Evolutionary conservation across 768 basidiomycete genomes (phyloP).

Genomic region (Termitomyces eurrhizus): DNA sequence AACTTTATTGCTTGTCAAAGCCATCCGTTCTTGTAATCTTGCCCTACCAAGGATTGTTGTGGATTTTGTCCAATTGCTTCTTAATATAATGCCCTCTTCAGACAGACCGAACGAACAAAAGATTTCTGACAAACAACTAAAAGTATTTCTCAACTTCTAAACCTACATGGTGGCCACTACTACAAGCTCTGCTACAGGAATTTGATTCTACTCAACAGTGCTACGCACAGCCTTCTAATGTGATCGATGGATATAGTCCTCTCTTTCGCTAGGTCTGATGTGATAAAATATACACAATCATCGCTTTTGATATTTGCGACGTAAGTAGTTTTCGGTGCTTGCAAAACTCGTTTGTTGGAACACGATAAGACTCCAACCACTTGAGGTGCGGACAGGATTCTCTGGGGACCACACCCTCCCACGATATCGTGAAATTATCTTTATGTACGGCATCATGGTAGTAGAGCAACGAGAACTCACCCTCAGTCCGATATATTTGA

Average conservation of each 20-base stretch:
- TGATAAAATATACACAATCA: no score
- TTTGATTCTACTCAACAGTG: no score
- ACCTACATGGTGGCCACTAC: background rate
- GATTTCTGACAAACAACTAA: no score
- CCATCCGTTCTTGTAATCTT: background rate
- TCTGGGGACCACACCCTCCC: no score
- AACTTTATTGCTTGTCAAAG: background rate
- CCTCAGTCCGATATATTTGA: no score
- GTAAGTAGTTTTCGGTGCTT: background rate
- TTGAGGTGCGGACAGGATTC: background rate
- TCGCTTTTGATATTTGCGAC: background rate
- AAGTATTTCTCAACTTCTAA: background rate
- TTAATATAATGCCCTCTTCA: background rate
- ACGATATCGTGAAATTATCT: no score
- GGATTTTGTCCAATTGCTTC: background rate
- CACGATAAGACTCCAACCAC: background rate
- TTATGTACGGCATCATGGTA: no score
- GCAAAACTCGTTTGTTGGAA: background rate
- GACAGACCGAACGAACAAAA: background rate
- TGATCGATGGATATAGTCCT: background rate
- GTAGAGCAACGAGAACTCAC: no score
- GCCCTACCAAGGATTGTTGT: background rate
- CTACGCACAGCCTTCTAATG: no score
- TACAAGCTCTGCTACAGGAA: background rate
- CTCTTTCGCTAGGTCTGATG: background rate